Evolutionary conservation across 108 stramenopile genomes (phyloP), one percentile per base, ranked within the genome.

Genomic region (Nitzschia palea): DNA sequence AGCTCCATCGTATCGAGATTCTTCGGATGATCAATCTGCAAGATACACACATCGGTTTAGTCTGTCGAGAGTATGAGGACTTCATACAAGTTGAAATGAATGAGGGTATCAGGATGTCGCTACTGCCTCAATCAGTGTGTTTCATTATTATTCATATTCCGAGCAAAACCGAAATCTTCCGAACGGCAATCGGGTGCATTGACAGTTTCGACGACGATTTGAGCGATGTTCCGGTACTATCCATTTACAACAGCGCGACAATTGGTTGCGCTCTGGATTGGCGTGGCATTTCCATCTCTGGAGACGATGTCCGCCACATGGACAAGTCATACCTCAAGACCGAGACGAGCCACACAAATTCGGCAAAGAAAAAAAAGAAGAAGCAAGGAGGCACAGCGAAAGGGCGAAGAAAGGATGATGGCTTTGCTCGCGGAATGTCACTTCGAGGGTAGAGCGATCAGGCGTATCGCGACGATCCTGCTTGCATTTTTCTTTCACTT

Each of bases 371-470:
- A 30, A 53, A 25, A 33, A 70, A 61, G 47, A 70, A 70, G 10
- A 60, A 52, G 28, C 55, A 60, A 20, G 48, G 31, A 14, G 43
- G n/a, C 6, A 36, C 45, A 20, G 34, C 65, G 4, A 63, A 63
- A 28, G 37, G 37, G 2, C 25, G 44, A 15, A 45, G 51, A 22
- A 74, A 67, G 50, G 57, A 66, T 37, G 70, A 71, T 53, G 73
- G 73, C 27, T 74, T 67, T 66, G 65, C 73, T 10, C 43, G 73
- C 56, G 73, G 73, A 15, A 55, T 60, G 73, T 66, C 53, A 8
- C 29, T 61, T 9, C 44, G 69, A 18, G 64, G 65, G 27, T 74
- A 74, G 51, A 56, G n/a, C n/a, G n/a, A 33, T 14, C 4, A 0
- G n/a, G n/a, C n/a, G n/a, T n/a, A n/a, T n/a, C n/a, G n/a, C n/a